Conservation (phyloP, 257 asterid species). For the Striga asiatica region DNA sequence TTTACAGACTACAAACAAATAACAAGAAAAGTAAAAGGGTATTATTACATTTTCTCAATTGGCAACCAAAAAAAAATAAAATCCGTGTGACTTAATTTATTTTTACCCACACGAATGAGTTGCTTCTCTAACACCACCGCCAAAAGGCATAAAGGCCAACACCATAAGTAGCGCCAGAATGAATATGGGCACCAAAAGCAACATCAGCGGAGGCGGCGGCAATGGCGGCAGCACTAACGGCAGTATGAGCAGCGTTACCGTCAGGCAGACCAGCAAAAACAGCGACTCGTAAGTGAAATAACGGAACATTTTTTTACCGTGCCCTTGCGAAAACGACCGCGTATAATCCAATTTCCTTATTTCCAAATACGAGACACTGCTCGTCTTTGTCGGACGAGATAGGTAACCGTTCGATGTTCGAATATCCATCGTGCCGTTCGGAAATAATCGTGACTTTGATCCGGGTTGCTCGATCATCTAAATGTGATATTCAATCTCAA, state of each 20-base stretch:
- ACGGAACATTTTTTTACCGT: constrained; percentile 21
- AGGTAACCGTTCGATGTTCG: constrained; percentile 5
- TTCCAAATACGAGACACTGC: not conserved
- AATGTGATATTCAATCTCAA: too few species aligned
- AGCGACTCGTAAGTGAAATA: constrained; percentile 47
- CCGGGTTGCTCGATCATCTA: constrained; percentile 13
- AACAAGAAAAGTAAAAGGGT: too few species aligned
- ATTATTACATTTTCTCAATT: not conserved
- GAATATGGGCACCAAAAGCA: constrained; percentile 57
- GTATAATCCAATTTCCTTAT: constrained; percentile 12
- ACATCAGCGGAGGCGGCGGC: constrained; percentile 76
- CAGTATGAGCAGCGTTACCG: constrained; percentile 53
- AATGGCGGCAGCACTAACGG: constrained; percentile 77
- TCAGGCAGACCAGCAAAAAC: constrained; percentile 39
- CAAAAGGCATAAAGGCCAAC: constrained; percentile 64
- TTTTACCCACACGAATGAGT: not conserved
- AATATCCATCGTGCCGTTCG: constrained; percentile 23
- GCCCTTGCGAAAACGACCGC: constrained; percentile 17
- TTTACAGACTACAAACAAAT: too few species aligned
- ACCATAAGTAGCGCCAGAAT: constrained; percentile 43
- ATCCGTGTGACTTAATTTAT: not conserved
- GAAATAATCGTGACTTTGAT: constrained; percentile 20
- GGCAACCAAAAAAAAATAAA: not conserved
- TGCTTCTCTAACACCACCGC: constrained; percentile 7
- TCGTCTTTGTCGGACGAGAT: not conserved